Evolutionary conservation across 2,329 filamentous ascomycete species (phyloP).

Genomic region (Cytospora paraplurivora): DNA sequence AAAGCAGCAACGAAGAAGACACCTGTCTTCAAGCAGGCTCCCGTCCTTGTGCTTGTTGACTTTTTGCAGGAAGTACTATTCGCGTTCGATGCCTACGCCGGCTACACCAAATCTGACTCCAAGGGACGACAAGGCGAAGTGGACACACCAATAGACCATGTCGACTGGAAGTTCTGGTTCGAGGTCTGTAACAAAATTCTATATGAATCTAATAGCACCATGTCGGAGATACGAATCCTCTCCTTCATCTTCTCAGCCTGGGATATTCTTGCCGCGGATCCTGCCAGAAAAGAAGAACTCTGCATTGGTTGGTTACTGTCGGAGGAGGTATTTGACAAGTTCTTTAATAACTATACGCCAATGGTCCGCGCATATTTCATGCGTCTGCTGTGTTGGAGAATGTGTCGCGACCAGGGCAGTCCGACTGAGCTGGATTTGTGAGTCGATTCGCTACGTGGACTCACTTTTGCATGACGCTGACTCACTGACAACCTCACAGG

Average conservation of each 20-base stretch:
- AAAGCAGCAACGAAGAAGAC: constrained; percentile 74
- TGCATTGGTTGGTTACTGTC: constrained; percentile 77
- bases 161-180: constrained; percentile 86
- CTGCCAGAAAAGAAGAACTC: constrained; percentile 67
- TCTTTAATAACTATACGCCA: constrained; percentile 93
- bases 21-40: constrained; percentile 78
- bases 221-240: constrained; percentile 84
- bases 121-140: constrained; percentile 8
- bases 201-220: constrained; percentile 75
- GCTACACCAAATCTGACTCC: constrained; percentile 34
- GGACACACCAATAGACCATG: constrained; percentile 43
- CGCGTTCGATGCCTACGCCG: constrained; percentile 56
- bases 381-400: constrained; percentile 84
- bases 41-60: constrained; percentile 89
- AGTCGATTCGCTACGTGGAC: constrained; percentile 42
- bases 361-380: constrained; percentile 95
- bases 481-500: constrained; percentile 46
- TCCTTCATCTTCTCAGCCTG: constrained; percentile 81
- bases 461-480: background rate
- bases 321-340: constrained; percentile 73
- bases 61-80: constrained; percentile 81
- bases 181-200: constrained; percentile 78
- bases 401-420: constrained; percentile 74
- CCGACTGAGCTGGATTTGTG: constrained; percentile 67
- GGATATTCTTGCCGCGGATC: constrained; percentile 69